Base-by-base conservation (phyloP, 2,329 filamentous ascomycete species). In the Penicillium sp. region DNA sequence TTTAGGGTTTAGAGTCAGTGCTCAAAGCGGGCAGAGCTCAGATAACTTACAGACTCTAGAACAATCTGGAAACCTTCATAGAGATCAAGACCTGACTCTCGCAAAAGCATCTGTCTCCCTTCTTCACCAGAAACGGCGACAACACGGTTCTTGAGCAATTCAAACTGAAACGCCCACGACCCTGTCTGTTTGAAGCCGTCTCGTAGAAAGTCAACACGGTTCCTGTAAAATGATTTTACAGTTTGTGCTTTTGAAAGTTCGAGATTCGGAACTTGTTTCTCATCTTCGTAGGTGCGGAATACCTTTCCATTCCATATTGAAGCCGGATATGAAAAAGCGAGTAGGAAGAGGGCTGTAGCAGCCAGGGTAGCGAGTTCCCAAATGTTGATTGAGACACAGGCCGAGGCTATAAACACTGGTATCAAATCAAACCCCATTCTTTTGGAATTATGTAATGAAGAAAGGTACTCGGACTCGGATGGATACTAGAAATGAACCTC, bases 91-190 rank as follows among this genome's bases (percentile, higher is more conserved):
- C 39, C 39, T 11, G 39, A 10, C 19, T 42, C 39, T 22, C 10
- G 39, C 11, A 42, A 22, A 2, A 42, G 2, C 10, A 42, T 42
- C 5, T 54, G 22, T 33, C 57, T 42, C n/a, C 45, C 54, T 44
- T 57, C 22, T 7, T 49, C 26, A 11, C 54, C 54, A 11, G 57
- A 59, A 16, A 59, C 45, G 14, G 56, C 46, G 26, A 54, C 54
- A 13, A 51, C 42, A 5, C 33, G 19, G 7, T 49, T 42, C 37
- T 31, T 21, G 16, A 51, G 44, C 19, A 57, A 19, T 4, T 14
- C 57, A 13, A 55, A 49, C 24, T 54, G 57, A 16, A 42, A 59
- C 5, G 19, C 39, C 39, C 39, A 42, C 22, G 39, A 42, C 11
- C 39, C 39, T 22, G 39, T 42, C 39, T 42, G 19, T 42, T 42